Base-by-base conservation (phyloP, 2,329 filamentous ascomycete species). In the Fusarium buharicum region DNA sequence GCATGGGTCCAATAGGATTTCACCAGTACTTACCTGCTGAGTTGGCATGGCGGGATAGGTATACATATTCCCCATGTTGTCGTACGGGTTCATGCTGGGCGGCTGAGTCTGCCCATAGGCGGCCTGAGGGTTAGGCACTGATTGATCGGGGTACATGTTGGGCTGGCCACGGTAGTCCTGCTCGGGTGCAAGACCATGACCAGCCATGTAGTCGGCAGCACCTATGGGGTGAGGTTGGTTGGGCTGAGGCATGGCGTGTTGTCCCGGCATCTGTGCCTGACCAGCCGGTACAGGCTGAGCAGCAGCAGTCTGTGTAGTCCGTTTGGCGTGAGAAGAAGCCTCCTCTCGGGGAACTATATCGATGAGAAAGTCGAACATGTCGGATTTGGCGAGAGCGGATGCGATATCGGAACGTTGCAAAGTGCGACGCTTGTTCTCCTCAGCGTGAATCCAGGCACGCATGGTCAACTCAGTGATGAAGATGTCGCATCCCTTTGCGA, bases 281-380 rank as follows among this genome's bases (percentile, higher is more conserved):
- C 77, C 77, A 66, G 82, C 74, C 71, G 84, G 70, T 61, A 82
- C 76, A 70, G 80, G 72, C 50, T 79, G 79, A 13, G 75, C 70
- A 16, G 77, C 73, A 30, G 76, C 67, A 31, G 82, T 75, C 61
- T 86, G 82, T 8, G 82, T 80, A 38, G 88, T 83, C 64, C 93
- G 84, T 80, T 97, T 97, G 36, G 93, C 86, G 74, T 93, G 92
- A 18, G 90, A 88, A 10, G 91, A 85, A 31, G 94, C 93, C 76
- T 99, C 95, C 76, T 99, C 95, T 48, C 95, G 89, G 4, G 95
- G 95, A 6, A 99, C 95, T 61, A 99, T 99, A 74, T 99, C 95
- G 75, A 99, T 99, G 57, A 99, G 83, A 79, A 99, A 99, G 79
- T 99, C 95, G 76, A 99, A 99, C 95, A 99, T 99, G 80, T 99